Conservation (phyloP, 805 yeast species). For the Candida broadrunensis region DNA sequence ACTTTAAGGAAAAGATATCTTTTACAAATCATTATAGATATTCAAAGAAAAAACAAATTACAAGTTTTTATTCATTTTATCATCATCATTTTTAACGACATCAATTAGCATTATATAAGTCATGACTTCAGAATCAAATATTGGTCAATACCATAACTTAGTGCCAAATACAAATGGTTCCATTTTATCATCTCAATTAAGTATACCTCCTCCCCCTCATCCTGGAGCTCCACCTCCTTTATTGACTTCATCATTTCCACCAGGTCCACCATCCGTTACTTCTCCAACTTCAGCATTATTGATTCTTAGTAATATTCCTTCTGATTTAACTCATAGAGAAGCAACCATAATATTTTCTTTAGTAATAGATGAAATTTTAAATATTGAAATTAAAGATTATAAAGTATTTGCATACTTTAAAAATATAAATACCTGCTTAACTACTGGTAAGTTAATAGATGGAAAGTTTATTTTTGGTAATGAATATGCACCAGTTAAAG, state of each 20-base stretch:
- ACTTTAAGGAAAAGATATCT: no score
- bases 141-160: slow-evolving; percentile 3
- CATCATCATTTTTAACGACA: background rate
- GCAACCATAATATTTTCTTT: slow-evolving; percentile 65
- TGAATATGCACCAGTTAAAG: slow-evolving; percentile 33
- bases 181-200: background rate
- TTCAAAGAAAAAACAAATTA: no score
- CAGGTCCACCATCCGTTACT: slow-evolving; percentile 4
- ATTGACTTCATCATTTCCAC: background rate
- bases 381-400: slow-evolving; percentile 43
- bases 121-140: slow-evolving; percentile 8
- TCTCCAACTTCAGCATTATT: slow-evolving; percentile 12
- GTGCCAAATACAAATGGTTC: slow-evolving; percentile 1
- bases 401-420: slow-evolving; percentile 33
- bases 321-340: slow-evolving; percentile 63
- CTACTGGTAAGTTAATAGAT: slow-evolving; percentile 38
- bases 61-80: no score
- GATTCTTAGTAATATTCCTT: slow-evolving; percentile 54
- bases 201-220: slow-evolving; percentile 1
- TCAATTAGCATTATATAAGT: slow-evolving; percentile 1
- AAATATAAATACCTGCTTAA: slow-evolving; percentile 35
- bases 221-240: slow-evolving; percentile 1
- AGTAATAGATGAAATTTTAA: slow-evolving; percentile 57
- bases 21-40: no score
- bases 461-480: slow-evolving; percentile 38